phyloP scores from a whole-genome alignment of 768 basidiomycete genomes.

The Tremella yokohamensis region DNA sequence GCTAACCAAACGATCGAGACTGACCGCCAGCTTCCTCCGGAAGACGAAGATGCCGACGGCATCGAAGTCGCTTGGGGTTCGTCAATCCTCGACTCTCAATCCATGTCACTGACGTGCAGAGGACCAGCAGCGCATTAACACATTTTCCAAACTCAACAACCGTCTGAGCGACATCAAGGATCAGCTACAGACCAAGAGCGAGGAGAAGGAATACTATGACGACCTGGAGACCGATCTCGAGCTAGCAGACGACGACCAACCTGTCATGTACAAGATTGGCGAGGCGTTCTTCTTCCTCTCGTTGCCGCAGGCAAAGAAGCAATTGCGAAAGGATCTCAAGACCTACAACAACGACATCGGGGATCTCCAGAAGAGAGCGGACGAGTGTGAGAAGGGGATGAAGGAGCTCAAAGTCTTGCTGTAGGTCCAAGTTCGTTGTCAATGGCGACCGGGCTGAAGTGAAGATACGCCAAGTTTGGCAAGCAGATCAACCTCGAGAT shows the following conservation, averaged over 20 bases:
- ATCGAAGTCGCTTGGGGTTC: slow-evolving; percentile 51
- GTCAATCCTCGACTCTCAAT: slow-evolving; percentile 4
- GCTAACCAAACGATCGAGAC: not conserved
- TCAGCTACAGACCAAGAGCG: slow-evolving; percentile 70
- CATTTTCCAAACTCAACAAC: slow-evolving; percentile 85
- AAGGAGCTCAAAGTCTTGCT: slow-evolving; percentile 49
- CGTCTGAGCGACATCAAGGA: slow-evolving; percentile 70
- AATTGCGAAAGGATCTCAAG: slow-evolving; percentile 40
- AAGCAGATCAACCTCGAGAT: slow-evolving; percentile 86
- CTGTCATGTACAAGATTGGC: slow-evolving; percentile 83
- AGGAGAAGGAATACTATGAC: slow-evolving; percentile 91
- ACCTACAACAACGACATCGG: slow-evolving; percentile 40
- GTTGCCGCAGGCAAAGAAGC: slow-evolving; percentile 59
- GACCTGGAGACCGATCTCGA: slow-evolving; percentile 84
- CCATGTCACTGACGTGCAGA: slow-evolving; percentile 42
- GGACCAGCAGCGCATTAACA: slow-evolving; percentile 86
- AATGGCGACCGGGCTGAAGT: not conserved
- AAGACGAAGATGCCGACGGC: slow-evolving; percentile 48
- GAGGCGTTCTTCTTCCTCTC: slow-evolving; percentile 81
- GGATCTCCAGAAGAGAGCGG: slow-evolving; percentile 34
- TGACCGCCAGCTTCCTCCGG: slow-evolving; percentile 36
- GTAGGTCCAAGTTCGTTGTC: slow-evolving; percentile 28
- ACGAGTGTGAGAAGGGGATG: slow-evolving; percentile 50
- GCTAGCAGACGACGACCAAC: slow-evolving; percentile 69
- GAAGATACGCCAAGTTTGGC: slow-evolving; percentile 81